A percentile compares a stretch with the other conserved stretches of the same genome.
These are phyloP conservation scores for Corchorus olitorius DNA, from an alignment of 345 rosid genomes.

Conservation along the genomic window DNA sequence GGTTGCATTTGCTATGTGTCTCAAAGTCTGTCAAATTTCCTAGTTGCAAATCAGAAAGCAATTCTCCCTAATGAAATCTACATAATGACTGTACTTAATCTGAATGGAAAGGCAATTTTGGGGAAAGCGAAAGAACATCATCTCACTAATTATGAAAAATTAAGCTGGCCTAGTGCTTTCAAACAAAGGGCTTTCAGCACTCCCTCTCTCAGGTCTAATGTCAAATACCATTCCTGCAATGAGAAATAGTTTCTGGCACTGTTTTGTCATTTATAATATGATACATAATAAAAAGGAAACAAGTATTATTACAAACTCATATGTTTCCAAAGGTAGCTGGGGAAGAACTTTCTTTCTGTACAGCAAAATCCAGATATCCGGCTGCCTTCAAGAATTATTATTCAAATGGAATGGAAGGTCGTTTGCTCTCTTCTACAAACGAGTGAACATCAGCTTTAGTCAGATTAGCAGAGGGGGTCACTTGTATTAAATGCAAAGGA, in stretches of 20 bases:
- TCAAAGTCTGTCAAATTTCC: neutral
- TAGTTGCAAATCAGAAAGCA: neutral
- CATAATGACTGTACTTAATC: neutral
- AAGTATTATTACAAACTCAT: neutral
- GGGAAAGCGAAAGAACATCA: neutral
- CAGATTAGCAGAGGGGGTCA: neutral
- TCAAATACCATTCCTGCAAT: slow-evolving; percentile 53
- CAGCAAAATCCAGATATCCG: slow-evolving; percentile 69
- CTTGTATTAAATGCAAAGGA: neutral
- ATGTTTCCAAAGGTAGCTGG: slow-evolving; percentile 41
- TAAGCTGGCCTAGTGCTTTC: slow-evolving; percentile 74
- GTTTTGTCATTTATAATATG: neutral
- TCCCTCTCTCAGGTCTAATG: slow-evolving; percentile 65
- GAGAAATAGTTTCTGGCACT: neutral
- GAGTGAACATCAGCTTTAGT: slow-evolving; percentile 13
- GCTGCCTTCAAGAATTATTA: slow-evolving; percentile 77
- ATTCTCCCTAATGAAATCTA: neutral
- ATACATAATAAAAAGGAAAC: neutral
- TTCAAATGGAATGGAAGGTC: slow-evolving; percentile 55
- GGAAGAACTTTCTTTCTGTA: slow-evolving; percentile 63
- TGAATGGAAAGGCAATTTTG: neutral
- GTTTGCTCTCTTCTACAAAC: slow-evolving; percentile 46
- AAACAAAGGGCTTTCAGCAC: slow-evolving; percentile 66
- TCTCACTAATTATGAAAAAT: neutral
- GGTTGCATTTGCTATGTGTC: neutral